Base-by-base conservation (phyloP, 2,329 filamentous ascomycete genomes). In the Pseudogymnoascus sp. region DNA sequence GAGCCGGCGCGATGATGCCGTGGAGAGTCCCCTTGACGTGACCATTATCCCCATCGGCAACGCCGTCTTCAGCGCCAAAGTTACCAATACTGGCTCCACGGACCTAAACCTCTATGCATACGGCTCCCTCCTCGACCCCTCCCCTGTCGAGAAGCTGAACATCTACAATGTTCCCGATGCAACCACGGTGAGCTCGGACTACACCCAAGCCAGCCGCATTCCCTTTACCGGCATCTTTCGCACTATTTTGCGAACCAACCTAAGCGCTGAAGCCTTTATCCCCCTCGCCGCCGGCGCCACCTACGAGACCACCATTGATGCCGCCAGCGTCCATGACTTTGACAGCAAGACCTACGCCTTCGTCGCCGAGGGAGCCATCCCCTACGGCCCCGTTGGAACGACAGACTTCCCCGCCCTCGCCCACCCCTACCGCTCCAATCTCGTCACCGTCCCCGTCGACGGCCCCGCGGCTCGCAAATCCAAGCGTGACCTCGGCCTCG, bases 401-500 rank as follows among this genome's bases (percentile, higher is more conserved):
- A 84, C 78, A 56, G 75, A 80, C 42, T 78, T 89, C 37, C 73
- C 80, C 8, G 84, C 82, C 59, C 64, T 68, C 9, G 80, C 79
- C 49, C 72, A 88, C 2, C 72, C 79, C 9, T 89, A 82, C 75
- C 75, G 78, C 61, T 85, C 83, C 70, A 88, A 89, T 75, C 77
- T 78, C 14, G 73, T 89, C 59, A 78, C 77, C 61, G 77, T 87
- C 65, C 74, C 78, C 5, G 77, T 90, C 43, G 80, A 89, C 66
- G 85, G 82, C 16, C 75, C 74, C 9, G 72, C 80, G 59, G 86
- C 87, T 8, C 78, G 78, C 53, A 77, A 78, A 12, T 74, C 79
- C 11, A 80, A 83, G 61, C 72, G 71, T 49, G 64, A 62, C 5
- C 69, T 69, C 9, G 65, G 71, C 65, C 69, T 77, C 65, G 70